Percentiles rank a stretch among this genome's conserved stretches.
These are phyloP conservation scores for Kondoa malvinella DNA, from an alignment of 768 basidiomycete species.

Conservation along the genomic window DNA sequence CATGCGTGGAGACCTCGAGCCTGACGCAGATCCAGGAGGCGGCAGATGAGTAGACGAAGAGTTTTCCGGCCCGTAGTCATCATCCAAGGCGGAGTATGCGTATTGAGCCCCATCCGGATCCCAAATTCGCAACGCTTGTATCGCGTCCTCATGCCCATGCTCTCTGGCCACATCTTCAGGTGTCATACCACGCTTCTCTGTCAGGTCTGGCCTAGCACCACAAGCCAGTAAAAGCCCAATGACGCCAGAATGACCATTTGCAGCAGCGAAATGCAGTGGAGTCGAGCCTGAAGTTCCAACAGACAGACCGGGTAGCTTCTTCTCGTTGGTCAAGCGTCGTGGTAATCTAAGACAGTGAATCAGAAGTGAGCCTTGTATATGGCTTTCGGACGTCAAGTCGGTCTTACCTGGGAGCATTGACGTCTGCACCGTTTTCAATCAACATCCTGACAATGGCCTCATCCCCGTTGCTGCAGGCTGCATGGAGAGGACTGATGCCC, in stretches of 20 bases:
- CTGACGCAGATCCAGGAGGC: no score
- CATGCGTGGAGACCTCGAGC: neutral
- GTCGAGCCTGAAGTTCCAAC: slow-evolving; percentile 36
- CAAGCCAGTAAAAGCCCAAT: slow-evolving; percentile 62
- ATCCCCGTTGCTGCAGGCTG: slow-evolving; percentile 78
- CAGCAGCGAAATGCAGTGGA: slow-evolving; percentile 89
- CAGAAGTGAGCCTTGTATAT: slow-evolving; percentile 7
- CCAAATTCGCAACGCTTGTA: slow-evolving; percentile 11
- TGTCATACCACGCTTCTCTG: slow-evolving; percentile 82
- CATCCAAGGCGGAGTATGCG: neutral
- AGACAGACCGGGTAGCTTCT: slow-evolving; percentile 31
- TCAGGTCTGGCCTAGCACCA: slow-evolving; percentile 61
- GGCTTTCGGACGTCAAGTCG: neutral
- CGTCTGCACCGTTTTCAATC: slow-evolving; percentile 90
- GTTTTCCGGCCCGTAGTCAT: neutral
- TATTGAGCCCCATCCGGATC: neutral
- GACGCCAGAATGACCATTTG: slow-evolving; percentile 70
- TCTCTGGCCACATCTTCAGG: slow-evolving; percentile 33
- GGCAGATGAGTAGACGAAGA: neutral
- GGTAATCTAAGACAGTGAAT: slow-evolving; percentile 30
- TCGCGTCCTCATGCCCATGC: slow-evolving; percentile 18
- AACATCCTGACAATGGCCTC: slow-evolving; percentile 72
- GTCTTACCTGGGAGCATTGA: slow-evolving; percentile 73
- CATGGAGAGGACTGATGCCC: slow-evolving; percentile 91
- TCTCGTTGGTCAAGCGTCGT: slow-evolving; percentile 34